Base-by-base conservation (phyloP, 2,329 filamentous ascomycete genomes). In the Claviceps sp. region DNA sequence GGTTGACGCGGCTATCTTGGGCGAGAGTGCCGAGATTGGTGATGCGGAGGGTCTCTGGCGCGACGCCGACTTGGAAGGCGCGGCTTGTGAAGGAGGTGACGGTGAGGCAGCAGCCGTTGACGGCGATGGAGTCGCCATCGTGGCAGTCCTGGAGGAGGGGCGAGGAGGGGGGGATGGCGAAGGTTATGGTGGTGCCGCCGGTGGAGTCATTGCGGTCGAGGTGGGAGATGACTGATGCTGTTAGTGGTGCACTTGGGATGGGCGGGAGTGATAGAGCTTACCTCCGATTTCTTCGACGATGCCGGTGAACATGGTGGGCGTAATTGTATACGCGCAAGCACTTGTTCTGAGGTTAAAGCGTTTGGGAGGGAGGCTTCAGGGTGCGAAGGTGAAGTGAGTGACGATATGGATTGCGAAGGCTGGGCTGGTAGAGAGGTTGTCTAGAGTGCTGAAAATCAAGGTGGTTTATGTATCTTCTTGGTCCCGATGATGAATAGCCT, bases 31-130 rank as follows among this genome's bases (percentile, higher is more conserved):
- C 91, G n/a, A 98, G 81, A 71, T 97, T 95, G 54, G 94, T 98
- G 53, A 95, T 82, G 54, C 93, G 89, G 52, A 98, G 82, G 16
- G 93, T 98, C 73, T 98, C 93, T 54, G 93, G 93, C 8, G 93
- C 89, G 57, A 95, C 85, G 64, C 93, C 91, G 59, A 97, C 89
- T 62, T 87, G 91, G 81, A 98, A 98, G 58, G 73, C 69, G 45
- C 65, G 51, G 34, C 66, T 57, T 24, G 65, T 68, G 65, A 78
- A 77, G 52, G 70, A 68, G 24, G 72, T 96, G 52, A 97, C 86
- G 13, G 93, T 98, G 50, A 98, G 81, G 68, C 93, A 98, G 63
- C 89, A 90, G 64, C 93, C 93, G 72, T 98, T 98, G 66, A 98
- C 80, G 65, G 84, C 81, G 67, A 98, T 97, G 65, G 87, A 94